Evolutionary conservation across 2,329 filamentous ascomycete genomes (phyloP).

Genomic region (Fusarium nodosum): DNA sequence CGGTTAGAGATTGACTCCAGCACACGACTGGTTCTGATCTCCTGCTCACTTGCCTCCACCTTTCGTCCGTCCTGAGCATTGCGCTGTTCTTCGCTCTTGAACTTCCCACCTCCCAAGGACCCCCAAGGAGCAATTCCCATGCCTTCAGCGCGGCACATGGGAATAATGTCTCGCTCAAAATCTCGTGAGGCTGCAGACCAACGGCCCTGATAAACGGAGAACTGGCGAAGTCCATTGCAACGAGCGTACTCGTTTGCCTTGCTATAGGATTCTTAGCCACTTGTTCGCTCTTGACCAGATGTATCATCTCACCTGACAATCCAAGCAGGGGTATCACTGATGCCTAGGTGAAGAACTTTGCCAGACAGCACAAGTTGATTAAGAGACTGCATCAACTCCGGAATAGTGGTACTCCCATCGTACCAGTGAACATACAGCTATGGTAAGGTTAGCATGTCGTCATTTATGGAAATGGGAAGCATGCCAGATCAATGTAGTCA

Average conservation of each 20-base stretch:
- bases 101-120: conserved; percentile 64
- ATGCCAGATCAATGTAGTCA: conserved; percentile 75
- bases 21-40: conserved; percentile 63
- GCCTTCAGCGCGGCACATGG: conserved; percentile 59
- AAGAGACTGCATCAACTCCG: conserved; percentile 77
- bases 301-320: conserved; percentile 62
- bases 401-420: conserved; percentile 76
- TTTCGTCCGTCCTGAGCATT: conserved; percentile 55
- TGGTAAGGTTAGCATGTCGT: neutral
- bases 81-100: conserved; percentile 58
- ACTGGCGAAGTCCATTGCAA: conserved; percentile 76
- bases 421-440: conserved; percentile 75
- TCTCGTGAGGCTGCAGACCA: conserved; percentile 59
- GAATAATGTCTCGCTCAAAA: conserved; percentile 60
- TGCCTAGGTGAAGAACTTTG: conserved; percentile 75
- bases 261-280: conserved; percentile 49
- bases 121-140: conserved; percentile 73
- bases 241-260: conserved; percentile 78
- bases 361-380: conserved; percentile 71
- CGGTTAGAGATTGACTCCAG: conserved; percentile 65
- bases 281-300: neutral
- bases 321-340: conserved; percentile 79
- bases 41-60: conserved; percentile 62
- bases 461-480: conserved; percentile 15
- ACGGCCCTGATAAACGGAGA: conserved; percentile 65